Conservation (phyloP, 495 filamentous ascomycete species). For the Penicillium roqueforti region DNA sequence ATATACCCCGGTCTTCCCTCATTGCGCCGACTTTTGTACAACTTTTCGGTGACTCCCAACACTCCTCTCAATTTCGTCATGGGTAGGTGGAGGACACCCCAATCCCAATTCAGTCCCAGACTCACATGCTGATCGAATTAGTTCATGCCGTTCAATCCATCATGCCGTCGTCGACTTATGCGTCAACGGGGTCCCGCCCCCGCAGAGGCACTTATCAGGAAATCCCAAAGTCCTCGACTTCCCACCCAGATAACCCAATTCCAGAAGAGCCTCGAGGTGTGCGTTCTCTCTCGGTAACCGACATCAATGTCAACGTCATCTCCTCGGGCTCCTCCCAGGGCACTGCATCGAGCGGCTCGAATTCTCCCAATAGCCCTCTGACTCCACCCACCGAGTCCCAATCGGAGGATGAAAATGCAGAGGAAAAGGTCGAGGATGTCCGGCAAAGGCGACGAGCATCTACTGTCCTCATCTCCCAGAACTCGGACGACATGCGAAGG, state of each 20-base stretch:
- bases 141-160: constrained; percentile 35
- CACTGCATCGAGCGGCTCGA: constrained; percentile 33
- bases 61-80: constrained; percentile 6
- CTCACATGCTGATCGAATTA: constrained; percentile 5
- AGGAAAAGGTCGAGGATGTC: constrained; percentile 29
- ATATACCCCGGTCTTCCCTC: not conserved
- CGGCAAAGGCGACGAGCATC: constrained; percentile 69
- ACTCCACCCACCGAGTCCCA: constrained; percentile 49
- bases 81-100: constrained; percentile 13
- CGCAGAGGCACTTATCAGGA: constrained; percentile 28
- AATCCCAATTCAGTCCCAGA: not conserved
- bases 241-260: constrained; percentile 54
- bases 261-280: constrained; percentile 50
- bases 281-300: constrained; percentile 37
- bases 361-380: constrained; percentile 45
- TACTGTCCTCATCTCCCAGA: constrained; percentile 74
- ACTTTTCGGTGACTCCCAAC: not conserved
- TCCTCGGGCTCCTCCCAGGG: constrained; percentile 36
- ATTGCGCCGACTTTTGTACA: not conserved
- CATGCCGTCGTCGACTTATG: constrained; percentile 28
- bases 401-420: constrained; percentile 40
- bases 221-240: constrained; percentile 46
- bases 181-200: constrained; percentile 23
- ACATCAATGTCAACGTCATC: constrained; percentile 41
- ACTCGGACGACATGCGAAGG: constrained; percentile 66